Percentiles rank a stretch among this genome's conserved stretches.
These are phyloP conservation scores for Sabuloglossum arenarium DNA, from an alignment of 495 filamentous ascomycete species.

Conservation along the genomic window DNA sequence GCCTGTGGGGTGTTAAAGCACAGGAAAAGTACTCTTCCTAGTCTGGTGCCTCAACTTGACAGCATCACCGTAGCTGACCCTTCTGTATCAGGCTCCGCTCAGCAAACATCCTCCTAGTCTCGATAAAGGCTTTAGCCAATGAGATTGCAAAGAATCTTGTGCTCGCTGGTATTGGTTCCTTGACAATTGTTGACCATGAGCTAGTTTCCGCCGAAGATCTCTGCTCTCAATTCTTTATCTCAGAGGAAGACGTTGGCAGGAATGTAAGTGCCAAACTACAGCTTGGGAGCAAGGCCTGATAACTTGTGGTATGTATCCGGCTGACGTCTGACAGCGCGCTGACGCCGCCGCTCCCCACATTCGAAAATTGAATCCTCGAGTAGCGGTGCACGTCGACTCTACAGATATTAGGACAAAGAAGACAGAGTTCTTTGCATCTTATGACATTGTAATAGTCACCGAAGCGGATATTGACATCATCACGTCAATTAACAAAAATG, in stretches of 20 bases:
- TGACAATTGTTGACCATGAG: slow-evolving; percentile 76
- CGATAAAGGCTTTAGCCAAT: slow-evolving; percentile 73
- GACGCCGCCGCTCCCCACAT: slow-evolving; percentile 61
- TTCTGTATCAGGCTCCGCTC: slow-evolving; percentile 45
- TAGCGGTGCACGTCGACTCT: slow-evolving; percentile 50
- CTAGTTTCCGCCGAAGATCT: slow-evolving; percentile 61
- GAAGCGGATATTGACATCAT: slow-evolving; percentile 56
- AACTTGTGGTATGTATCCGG: neutral
- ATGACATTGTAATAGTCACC: slow-evolving; percentile 80
- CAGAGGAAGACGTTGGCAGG: slow-evolving; percentile 48
- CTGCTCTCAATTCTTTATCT: slow-evolving; percentile 73
- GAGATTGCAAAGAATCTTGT: slow-evolving; percentile 98
- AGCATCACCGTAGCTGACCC: neutral
- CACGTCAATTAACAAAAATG: slow-evolving; percentile 59
- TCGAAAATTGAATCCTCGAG: slow-evolving; percentile 74
- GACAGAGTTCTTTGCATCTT: slow-evolving; percentile 50
- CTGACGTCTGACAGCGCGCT: slow-evolving; percentile 34
- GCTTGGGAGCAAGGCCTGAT: neutral
- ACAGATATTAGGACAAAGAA: slow-evolving; percentile 38
- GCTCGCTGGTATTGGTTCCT: slow-evolving; percentile 74
- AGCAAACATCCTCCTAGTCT: slow-evolving; percentile 78
- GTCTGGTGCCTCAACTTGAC: neutral
- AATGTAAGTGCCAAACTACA: slow-evolving; percentile 31
- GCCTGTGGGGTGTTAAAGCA: slow-evolving; percentile 92
- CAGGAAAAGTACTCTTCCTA: slow-evolving; percentile 42